A percentile compares a stretch with the other conserved stretches of the same genome.
These are phyloP conservation scores for Phaeosphaeriaceae sp. DNA, from an alignment of 2,329 filamentous ascomycete genomes.

Conservation along the genomic window DNA sequence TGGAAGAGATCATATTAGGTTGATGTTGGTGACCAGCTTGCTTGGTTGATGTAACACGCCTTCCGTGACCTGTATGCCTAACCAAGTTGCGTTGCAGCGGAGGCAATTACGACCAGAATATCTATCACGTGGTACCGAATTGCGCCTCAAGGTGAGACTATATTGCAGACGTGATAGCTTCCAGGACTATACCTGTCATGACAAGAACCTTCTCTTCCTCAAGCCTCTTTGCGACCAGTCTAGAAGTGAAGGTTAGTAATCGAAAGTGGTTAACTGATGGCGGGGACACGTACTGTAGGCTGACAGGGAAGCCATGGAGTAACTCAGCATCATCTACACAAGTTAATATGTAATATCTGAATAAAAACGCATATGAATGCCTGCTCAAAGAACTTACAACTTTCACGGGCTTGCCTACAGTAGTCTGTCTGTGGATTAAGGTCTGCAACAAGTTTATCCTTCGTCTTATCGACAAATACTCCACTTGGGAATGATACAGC, in stretches of 20 bases:
- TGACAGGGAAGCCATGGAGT: slow-evolving; percentile 54
- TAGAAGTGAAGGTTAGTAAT: slow-evolving; percentile 8
- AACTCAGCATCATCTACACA: slow-evolving; percentile 43
- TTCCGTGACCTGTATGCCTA: neutral
- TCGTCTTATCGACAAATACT: slow-evolving; percentile 46
- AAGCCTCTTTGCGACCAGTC: slow-evolving; percentile 48
- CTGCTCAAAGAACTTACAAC: slow-evolving; percentile 45
- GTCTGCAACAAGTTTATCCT: slow-evolving; percentile 39
- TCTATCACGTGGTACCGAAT: neutral
- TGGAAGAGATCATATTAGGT: neutral
- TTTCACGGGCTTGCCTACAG: slow-evolving; percentile 49
- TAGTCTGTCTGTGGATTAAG: slow-evolving; percentile 42
- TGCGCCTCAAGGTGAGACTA: neutral
- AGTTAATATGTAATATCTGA: slow-evolving; percentile 3
- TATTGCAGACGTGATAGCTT: slow-evolving; percentile 27
- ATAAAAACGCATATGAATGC: too few species aligned
- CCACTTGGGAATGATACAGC: slow-evolving; percentile 55
- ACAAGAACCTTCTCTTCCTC: slow-evolving; percentile 53
- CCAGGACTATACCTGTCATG: slow-evolving; percentile 46
- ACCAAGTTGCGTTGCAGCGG: neutral
- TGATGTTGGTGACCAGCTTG: slow-evolving; percentile 1
- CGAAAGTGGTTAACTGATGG: neutral
- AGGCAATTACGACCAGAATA: neutral
- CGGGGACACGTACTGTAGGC: slow-evolving; percentile 41
- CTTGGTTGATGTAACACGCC: slow-evolving; percentile 3